A percentile compares a stretch with the other conserved stretches of the same genome.
These are phyloP conservation scores for Phytophthora lateralis DNA, from an alignment of 352 stramenopile genomes.

Conservation along the genomic window DNA sequence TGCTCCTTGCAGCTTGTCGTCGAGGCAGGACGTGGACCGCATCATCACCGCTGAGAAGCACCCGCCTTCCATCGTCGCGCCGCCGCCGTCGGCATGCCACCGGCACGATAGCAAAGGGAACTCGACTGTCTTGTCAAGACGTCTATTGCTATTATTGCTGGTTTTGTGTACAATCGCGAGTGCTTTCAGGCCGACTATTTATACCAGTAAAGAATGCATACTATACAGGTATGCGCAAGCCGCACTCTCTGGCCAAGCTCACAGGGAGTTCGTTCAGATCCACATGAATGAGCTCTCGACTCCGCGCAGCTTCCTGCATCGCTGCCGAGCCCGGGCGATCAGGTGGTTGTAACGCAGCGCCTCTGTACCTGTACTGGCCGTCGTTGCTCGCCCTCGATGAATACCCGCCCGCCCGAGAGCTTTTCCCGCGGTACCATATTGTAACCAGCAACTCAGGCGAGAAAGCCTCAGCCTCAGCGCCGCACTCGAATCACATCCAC, in stretches of 20 bases:
- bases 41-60: background rate
- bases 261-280: too few relatives aligned
- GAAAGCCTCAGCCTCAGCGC: background rate
- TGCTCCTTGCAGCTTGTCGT: background rate
- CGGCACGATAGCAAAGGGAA: background rate
- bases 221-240: background rate
- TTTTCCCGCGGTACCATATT: background rate
- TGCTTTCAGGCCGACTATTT: too few relatives aligned
- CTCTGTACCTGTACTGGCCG: background rate
- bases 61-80: too few relatives aligned
- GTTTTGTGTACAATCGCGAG: too few relatives aligned
- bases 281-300: background rate
- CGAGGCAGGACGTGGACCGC: background rate
- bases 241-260: background rate
- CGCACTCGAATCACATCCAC: background rate
- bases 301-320: background rate
- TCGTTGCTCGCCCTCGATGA: background rate
- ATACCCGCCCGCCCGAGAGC: background rate
- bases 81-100: background rate
- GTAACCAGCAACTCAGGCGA: background rate
- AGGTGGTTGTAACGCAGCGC: conserved; percentile 13
- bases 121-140: too few relatives aligned
- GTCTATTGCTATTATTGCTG: too few relatives aligned
- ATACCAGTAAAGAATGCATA: background rate
- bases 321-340: background rate